A percentile compares a stretch with the other conserved stretches of the same genome.
These are phyloP conservation scores for Adansonia digitata DNA, from an alignment of 345 rosid species.

Conservation along the genomic window DNA sequence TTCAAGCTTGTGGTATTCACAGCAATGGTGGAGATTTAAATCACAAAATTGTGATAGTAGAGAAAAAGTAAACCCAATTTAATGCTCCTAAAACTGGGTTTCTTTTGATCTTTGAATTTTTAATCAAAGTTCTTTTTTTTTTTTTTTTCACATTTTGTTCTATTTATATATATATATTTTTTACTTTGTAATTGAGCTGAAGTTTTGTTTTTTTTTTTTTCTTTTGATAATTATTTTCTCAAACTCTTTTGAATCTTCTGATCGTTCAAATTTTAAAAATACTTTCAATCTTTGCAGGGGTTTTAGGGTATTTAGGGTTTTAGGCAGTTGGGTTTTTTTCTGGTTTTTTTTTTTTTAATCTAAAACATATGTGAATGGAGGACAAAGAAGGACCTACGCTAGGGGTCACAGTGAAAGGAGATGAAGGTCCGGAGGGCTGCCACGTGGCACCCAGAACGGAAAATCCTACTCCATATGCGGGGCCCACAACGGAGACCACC, in stretches of 20 bases:
- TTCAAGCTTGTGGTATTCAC: conserved; percentile 42
- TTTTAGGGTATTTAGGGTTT: conserved; percentile 25
- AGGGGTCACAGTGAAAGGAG: conserved; percentile 38
- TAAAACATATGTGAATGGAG: conserved; percentile 52
- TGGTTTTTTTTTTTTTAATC: conserved; percentile 12
- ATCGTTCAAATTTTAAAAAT: conserved; percentile 14
- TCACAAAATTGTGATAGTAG: conserved; percentile 12
- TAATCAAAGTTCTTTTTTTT: conserved; percentile 11
- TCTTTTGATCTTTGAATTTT: conserved; percentile 21
- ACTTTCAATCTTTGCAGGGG: conserved; percentile 29
- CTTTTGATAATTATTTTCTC: neutral
- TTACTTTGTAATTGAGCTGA: conserved; percentile 22
- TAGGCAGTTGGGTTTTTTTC: conserved; percentile 27
- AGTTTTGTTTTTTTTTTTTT: conserved; percentile 8
- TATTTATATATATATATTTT: conserved; percentile 8
- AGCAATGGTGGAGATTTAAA: conserved; percentile 39
- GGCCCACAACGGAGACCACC: conserved; percentile 22
- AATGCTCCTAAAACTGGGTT: neutral
- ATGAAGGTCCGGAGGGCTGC: conserved; percentile 49
- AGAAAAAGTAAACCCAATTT: conserved; percentile 11
- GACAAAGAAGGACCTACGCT: conserved; percentile 44
- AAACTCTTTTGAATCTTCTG: neutral
- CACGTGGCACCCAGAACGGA: conserved; percentile 48
- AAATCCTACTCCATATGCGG: conserved; percentile 34
- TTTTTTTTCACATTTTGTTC: neutral